Percentiles rank a stretch among this genome's conserved stretches.
Conservation (phyloP, 129 eudicot species). For the Arctium lappa region DNA sequence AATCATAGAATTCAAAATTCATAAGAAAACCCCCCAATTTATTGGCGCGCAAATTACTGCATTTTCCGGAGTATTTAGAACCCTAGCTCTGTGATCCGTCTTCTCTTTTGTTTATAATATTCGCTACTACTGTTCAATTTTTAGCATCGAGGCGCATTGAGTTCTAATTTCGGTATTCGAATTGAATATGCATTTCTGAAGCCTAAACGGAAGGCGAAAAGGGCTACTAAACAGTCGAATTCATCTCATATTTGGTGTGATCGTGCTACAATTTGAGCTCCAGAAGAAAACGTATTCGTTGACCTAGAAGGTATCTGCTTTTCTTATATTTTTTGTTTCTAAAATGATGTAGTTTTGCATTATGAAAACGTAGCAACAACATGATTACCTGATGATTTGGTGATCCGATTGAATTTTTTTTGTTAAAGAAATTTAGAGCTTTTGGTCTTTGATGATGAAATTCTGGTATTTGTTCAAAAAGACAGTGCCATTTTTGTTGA, state of each 20-base stretch:
- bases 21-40: no score
- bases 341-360: background rate
- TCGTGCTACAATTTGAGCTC: constrained; percentile 16
- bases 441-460: background rate
- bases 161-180: background rate
- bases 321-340: background rate
- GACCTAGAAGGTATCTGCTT: constrained; percentile 46
- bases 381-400: background rate
- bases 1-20: no score
- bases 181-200: constrained; percentile 24
- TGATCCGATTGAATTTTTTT: background rate
- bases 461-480: background rate
- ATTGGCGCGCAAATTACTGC: no score
- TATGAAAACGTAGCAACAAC: background rate
- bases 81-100: no score
- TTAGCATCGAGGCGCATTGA: no score
- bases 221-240: constrained; percentile 19
- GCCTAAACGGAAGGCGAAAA: constrained; percentile 45
- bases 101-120: no score
- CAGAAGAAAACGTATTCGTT: constrained; percentile 27
- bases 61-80: no score
- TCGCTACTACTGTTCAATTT: no score
- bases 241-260: constrained; percentile 22
- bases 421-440: background rate
- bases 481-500: background rate